Evolutionary conservation across 1,139 yeast species (phyloP), one percentile per base, ranked within the genome.

Genomic region (Kodamaea plutei): DNA sequence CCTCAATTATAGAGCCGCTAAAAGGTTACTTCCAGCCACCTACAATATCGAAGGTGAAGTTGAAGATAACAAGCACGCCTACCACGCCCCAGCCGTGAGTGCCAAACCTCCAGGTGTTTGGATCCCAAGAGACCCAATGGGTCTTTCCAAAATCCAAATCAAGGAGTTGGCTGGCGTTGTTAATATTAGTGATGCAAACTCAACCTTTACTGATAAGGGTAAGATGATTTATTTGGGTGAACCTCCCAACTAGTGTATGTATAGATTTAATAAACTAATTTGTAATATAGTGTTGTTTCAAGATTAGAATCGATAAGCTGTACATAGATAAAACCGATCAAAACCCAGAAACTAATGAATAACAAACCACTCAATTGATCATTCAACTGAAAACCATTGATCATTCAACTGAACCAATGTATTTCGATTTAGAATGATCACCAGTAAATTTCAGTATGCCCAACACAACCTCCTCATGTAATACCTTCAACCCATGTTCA

Each of bases 81-180:
- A 79, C 58, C 73, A 76, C 45, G 72, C 74, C 44, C 96, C 97
- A 2, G 81, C 84, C 3, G 76, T 80, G 7, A 61, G 73, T 13
- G 80, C 79, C 1, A 58, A 64, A 23, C 72, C 79, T 44, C 95
- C 95, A 4, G 65, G 69, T 15, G 63, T 91, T 13, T 91, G 98
- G 98, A 74, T 91, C 43, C 94, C 96, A 6, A 67, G 68, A 37
- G 98, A 91, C 57, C 78, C 84, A 6, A 73, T 76, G 69, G 97
- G 97, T 1, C 71, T 85, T 50, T 80, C 95, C 3, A 58, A 69
- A 2, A 54, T 50, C 12, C 78, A 84, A 45, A 73, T 83, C 8
- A 70, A 67, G 27, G 62, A 69, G 29, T 64, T 77, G 31, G 47
- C 59, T 19, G 62, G 61, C 3, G 56, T 64, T 21, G 68, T 82